A percentile compares a stretch with the other conserved stretches of the same genome.
Evolutionary conservation across 495 filamentous ascomycete species (phyloP).

Genomic region (Staphylotrichum longicolle): DNA sequence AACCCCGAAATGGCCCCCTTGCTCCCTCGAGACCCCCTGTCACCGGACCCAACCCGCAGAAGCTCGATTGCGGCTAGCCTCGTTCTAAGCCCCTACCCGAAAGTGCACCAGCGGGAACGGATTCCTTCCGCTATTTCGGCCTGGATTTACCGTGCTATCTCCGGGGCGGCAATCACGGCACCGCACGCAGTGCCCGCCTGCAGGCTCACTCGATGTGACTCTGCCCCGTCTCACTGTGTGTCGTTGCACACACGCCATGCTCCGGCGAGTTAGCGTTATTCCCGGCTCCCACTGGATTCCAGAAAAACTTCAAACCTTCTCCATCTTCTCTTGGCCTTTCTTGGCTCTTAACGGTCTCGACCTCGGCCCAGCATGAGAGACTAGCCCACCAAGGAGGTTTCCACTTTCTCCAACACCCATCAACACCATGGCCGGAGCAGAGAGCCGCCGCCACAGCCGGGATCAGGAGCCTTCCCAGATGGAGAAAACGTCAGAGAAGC

Average conservation of each 20-base stretch:
- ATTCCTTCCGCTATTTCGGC: slow-evolving; percentile 6
- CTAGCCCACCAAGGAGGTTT: neutral
- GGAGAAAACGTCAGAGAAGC: neutral
- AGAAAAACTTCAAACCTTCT: slow-evolving; percentile 4
- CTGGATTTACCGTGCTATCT: slow-evolving; percentile 49
- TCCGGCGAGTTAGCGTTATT: too few relatives aligned
- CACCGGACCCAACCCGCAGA: too few relatives aligned
- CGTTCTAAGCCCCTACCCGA: too few relatives aligned
- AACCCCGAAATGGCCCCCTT: too few relatives aligned
- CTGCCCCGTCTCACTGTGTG: neutral
- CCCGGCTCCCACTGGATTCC: neutral
- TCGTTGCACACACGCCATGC: neutral
- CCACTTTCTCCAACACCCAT: neutral
- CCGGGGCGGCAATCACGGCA: slow-evolving; percentile 11
- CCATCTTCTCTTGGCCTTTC: slow-evolving; percentile 3
- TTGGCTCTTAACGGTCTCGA: neutral
- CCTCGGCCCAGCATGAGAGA: neutral
- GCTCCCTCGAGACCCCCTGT: too few relatives aligned
- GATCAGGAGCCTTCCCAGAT: neutral
- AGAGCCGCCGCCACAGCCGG: neutral
- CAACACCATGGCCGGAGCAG: neutral
- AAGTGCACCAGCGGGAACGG: too few relatives aligned
- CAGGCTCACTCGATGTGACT: slow-evolving; percentile 1
- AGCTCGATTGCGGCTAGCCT: too few relatives aligned
- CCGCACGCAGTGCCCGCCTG: neutral